Conservation (phyloP, 208 protist genomes). For the Leishmania guyanensis region DNA sequence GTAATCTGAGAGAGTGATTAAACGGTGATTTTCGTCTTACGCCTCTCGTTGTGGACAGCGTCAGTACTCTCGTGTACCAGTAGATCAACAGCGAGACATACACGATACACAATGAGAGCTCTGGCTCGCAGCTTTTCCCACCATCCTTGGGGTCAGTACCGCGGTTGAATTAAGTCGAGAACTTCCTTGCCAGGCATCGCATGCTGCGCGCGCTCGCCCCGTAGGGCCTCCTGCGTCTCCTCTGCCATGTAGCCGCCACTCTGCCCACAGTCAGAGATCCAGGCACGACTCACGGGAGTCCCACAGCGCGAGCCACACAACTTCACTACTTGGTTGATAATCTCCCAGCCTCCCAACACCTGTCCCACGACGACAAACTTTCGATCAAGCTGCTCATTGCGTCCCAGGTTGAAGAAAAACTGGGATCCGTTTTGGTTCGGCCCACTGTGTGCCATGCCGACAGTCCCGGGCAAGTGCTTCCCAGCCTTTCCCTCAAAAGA, state of each 20-base stretch:
- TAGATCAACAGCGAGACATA: not conserved
- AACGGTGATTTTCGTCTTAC: not conserved
- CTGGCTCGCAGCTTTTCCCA: not conserved
- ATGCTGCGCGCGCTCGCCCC: constrained; percentile 60
- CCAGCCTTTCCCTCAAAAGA: constrained; percentile 93
- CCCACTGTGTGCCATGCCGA: constrained; percentile 87
- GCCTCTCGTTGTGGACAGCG: not conserved
- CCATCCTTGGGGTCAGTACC: constrained; percentile 44
- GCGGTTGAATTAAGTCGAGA: constrained; percentile 76
- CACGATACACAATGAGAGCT: not conserved
- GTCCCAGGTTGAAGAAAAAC: constrained; percentile 91
- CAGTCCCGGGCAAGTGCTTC: constrained; percentile 80
- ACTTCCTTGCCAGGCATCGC: constrained; percentile 79
- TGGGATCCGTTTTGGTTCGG: constrained; percentile 92
- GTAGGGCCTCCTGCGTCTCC: constrained; percentile 53
- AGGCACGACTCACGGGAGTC: constrained; percentile 83
- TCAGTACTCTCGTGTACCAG: not conserved
- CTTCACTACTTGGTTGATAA: constrained; percentile 62
- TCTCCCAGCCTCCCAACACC: constrained; percentile 85
- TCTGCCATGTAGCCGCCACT: constrained; percentile 74
- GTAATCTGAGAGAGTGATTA: not conserved
- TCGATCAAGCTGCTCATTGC: constrained; percentile 86
- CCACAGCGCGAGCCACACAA: constrained; percentile 81
- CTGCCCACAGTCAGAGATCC: constrained; percentile 89
- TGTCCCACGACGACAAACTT: constrained; percentile 94